Conservation (phyloP, 345 rosid genomes). For the Populus davidiana region DNA sequence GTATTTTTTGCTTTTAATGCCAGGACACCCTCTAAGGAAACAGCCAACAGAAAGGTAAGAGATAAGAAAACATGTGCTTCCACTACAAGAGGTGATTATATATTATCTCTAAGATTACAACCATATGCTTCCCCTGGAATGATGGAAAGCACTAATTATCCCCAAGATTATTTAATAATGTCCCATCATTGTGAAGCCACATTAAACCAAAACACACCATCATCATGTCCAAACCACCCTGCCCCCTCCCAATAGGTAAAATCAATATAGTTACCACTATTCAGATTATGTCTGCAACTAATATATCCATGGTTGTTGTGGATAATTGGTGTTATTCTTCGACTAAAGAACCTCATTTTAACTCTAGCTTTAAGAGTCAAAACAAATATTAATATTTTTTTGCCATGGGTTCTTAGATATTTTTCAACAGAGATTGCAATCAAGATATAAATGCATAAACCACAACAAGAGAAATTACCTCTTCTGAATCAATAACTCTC, state of each 20-base stretch:
- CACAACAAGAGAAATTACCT: constrained; percentile 43
- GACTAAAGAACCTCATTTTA: not conserved
- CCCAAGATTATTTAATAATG: not conserved
- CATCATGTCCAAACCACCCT: not conserved
- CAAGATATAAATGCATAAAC: not conserved
- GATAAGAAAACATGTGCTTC: not conserved
- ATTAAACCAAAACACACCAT: not conserved
- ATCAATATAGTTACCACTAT: not conserved
- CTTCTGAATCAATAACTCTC: constrained; percentile 87
- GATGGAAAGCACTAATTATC: not conserved
- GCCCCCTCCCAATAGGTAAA: not conserved
- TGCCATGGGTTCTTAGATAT: not conserved
- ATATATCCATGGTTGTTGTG: not conserved
- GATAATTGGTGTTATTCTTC: not conserved
- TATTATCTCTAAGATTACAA: not conserved
- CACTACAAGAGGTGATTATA: not conserved
- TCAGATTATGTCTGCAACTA: not conserved
- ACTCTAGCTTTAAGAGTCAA: not conserved
- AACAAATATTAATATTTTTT: not conserved
- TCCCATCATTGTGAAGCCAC: not conserved
- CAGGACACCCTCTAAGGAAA: not conserved
- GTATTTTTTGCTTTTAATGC: not conserved
- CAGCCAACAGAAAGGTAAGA: not conserved
- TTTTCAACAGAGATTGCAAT: not conserved
- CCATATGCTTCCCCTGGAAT: not conserved